These are phyloP conservation scores for Wakefieldia striispora DNA, from an alignment of 768 basidiomycete species.

Conservation along the genomic window DNA sequence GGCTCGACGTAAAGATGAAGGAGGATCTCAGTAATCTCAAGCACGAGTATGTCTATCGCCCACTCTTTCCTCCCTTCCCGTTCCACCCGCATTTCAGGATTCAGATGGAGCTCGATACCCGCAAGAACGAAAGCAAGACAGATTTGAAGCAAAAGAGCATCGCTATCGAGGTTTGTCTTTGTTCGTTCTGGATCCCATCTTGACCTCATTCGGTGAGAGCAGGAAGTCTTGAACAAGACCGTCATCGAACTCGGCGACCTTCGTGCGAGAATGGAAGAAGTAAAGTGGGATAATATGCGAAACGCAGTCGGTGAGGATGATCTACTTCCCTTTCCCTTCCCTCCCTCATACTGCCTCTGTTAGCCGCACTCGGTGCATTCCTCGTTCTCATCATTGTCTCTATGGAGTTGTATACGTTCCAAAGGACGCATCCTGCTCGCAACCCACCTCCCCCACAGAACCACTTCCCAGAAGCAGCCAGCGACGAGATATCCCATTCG, in stretches of 20 bases:
- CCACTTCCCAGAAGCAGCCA: conserved; percentile 1
- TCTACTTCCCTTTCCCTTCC: neutral
- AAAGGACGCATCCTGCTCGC: conserved; percentile 21
- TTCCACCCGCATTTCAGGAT: conserved; percentile 51
- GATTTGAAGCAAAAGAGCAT: conserved; percentile 86
- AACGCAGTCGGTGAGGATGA: conserved; percentile 66
- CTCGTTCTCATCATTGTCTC: conserved; percentile 64
- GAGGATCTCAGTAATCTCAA: conserved; percentile 86
- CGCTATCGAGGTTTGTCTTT: conserved; percentile 63
- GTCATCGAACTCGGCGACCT: conserved; percentile 75
- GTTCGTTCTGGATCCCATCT: neutral
- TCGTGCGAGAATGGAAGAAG: conserved; percentile 78
- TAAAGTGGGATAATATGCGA: conserved; percentile 88
- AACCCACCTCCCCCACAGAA: neutral
- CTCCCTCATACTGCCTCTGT: conserved; percentile 2
- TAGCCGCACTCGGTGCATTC: conserved; percentile 65
- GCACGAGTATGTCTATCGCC: conserved; percentile 71
- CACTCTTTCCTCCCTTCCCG: neutral
- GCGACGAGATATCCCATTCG: conserved; percentile 13
- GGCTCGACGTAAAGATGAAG: conserved; percentile 86
- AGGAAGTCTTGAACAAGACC: conserved; percentile 77
- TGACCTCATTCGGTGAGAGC: neutral
- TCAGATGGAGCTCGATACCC: conserved; percentile 93
- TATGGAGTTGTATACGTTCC: conserved; percentile 58
- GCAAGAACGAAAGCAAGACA: conserved; percentile 85